Conservation (phyloP, 2,329 filamentous ascomycete genomes). For the Xylogone sp. region DNA sequence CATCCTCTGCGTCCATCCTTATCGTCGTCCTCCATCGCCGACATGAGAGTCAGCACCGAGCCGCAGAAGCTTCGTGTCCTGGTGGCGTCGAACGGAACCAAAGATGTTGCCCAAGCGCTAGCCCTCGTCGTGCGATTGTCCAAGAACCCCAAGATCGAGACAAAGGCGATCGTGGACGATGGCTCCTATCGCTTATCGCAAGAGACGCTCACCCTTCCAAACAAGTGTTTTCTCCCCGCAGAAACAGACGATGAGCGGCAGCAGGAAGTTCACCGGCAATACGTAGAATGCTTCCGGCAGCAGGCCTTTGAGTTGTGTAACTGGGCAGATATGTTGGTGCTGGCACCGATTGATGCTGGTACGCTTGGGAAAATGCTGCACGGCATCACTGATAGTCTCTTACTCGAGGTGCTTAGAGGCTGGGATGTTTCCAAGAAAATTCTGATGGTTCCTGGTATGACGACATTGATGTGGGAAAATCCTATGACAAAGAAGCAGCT, state of each 20-base stretch:
- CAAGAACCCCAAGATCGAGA: conserved; percentile 59
- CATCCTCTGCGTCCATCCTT: conserved; percentile 8
- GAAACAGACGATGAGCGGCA: conserved; percentile 17
- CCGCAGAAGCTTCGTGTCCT: conserved; percentile 55
- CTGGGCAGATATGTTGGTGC: conserved; percentile 84
- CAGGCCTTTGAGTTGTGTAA: conserved; percentile 67
- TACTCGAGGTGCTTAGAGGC: conserved; percentile 75
- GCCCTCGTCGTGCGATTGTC: conserved; percentile 64
- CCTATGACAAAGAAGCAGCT: conserved; percentile 85
- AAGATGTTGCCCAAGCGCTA: conserved; percentile 63
- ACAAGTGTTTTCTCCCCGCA: conserved; percentile 36
- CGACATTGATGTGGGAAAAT: conserved; percentile 83
- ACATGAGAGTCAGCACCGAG: conserved; percentile 42
- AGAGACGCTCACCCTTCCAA: conserved; percentile 57
- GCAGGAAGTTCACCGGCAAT: conserved; percentile 21
- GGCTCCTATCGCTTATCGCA: conserved; percentile 60
- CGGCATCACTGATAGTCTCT: conserved; percentile 75
- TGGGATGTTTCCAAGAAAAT: conserved; percentile 88
- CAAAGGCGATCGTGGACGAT: conserved; percentile 61
- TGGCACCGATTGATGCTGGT: conserved; percentile 82
- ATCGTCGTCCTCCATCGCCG: conserved; percentile 21
- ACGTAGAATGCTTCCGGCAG: conserved; percentile 46
- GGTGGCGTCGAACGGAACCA: conserved; percentile 61
- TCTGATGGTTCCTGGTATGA: conserved; percentile 85
- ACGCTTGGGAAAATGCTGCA: conserved; percentile 83